These are phyloP conservation scores for Fraxinus nigra DNA, from an alignment of 305 asterid genomes.

Conservation along the genomic window DNA sequence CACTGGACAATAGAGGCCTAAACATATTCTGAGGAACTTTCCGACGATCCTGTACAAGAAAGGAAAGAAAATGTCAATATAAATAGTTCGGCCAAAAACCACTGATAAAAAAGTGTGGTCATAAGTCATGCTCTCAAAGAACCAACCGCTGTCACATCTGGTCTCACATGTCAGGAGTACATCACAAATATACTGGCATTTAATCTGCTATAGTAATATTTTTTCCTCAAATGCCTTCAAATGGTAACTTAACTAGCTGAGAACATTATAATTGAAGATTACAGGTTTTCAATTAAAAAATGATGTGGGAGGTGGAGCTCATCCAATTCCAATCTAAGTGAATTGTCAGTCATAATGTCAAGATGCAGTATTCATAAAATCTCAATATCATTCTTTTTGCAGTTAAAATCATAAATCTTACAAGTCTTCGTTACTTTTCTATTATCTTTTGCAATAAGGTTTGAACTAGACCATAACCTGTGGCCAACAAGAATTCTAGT, in stretches of 20 bases:
- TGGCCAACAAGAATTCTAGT: neutral
- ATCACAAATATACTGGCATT: neutral
- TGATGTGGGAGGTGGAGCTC: neutral
- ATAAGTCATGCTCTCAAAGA: slow-evolving; percentile 2
- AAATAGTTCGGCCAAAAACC: slow-evolving; percentile 20
- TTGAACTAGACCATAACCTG: neutral
- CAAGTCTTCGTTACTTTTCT: neutral
- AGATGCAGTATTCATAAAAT: neutral
- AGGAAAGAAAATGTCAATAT: neutral
- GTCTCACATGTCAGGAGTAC: neutral
- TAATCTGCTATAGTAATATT: neutral
- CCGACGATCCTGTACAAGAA: slow-evolving; percentile 57
- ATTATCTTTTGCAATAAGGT: slow-evolving; percentile 2
- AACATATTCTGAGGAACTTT: slow-evolving; percentile 92
- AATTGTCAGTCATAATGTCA: neutral
- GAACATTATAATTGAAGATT: slow-evolving; percentile 1
- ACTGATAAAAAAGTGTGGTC: slow-evolving; percentile 3
- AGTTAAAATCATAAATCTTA: neutral
- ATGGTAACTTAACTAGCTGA: neutral
- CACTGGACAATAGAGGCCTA: slow-evolving; percentile 92
- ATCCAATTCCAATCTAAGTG: neutral
- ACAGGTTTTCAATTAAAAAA: neutral
- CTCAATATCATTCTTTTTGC: neutral
- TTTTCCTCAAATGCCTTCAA: slow-evolving; percentile 6
- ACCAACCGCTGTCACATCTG: neutral